Evolutionary conservation across 2,329 filamentous ascomycete species (phyloP).

Genomic region (Polychaeton citri): DNA sequence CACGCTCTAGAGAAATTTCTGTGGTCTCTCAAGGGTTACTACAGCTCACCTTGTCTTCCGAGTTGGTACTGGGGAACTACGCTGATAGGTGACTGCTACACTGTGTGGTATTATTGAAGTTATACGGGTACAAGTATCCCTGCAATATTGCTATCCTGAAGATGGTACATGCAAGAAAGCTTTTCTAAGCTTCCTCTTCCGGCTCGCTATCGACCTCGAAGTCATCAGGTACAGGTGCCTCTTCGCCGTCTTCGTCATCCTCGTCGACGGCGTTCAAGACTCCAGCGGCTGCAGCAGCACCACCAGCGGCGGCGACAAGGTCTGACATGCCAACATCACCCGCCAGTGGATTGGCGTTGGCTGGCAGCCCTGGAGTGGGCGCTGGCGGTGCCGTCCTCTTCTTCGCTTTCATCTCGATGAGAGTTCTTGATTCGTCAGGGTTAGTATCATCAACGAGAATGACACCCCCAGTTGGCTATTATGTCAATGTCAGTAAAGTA

Average conservation of each 20-base stretch:
- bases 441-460: slow-evolving; percentile 79
- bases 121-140: too few species aligned
- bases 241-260: slow-evolving; percentile 59
- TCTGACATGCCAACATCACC: slow-evolving; percentile 20
- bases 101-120: too few species aligned
- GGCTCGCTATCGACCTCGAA: slow-evolving; percentile 62
- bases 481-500: slow-evolving; percentile 1
- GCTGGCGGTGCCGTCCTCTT: slow-evolving; percentile 44
- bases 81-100: too few species aligned
- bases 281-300: slow-evolving; percentile 43
- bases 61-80: too few species aligned
- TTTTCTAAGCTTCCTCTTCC: slow-evolving; percentile 19
- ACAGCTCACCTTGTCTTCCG: too few species aligned
- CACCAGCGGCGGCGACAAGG: slow-evolving; percentile 13
- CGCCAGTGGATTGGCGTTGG: slow-evolving; percentile 8
- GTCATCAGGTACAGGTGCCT: slow-evolving; percentile 55
- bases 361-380: slow-evolving; percentile 22
- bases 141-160: too few species aligned
- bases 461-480: slow-evolving; percentile 79
- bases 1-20: too few species aligned
- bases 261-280: slow-evolving; percentile 83
- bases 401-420: slow-evolving; percentile 87
- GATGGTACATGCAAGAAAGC: too few species aligned
- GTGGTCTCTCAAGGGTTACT: too few species aligned
- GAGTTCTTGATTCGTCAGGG: slow-evolving; percentile 61